Base-by-base conservation (phyloP, 2,329 filamentous ascomycete species). In the Diplodia intermedia region DNA sequence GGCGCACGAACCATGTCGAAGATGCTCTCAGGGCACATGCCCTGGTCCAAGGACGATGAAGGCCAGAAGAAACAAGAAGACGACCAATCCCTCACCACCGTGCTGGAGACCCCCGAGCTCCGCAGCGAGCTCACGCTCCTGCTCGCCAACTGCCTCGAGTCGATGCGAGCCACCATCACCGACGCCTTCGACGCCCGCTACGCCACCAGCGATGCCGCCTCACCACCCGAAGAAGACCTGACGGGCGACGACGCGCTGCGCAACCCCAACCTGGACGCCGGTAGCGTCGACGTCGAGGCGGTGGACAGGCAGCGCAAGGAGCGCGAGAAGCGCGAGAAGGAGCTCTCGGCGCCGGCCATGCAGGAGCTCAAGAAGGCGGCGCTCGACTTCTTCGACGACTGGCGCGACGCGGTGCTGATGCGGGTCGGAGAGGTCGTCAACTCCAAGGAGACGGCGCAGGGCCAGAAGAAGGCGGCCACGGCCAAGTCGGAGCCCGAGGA, bases 381-480 rank as follows among this genome's bases (percentile, higher is more conserved):
- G 1, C 76, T 96, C 5, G 81, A 84, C 7, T 89, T 90, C 75
- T 97, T 94, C 75, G 88, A 91, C 68, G 90, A 92, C 71, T 98
- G 94, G 94, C 87, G 92, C 73, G 84, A 88, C 6, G 83, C 84
- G 14, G 86, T 97, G 11, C 81, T 92, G 50, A 85, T 87, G 68
- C 87, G 93, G 15, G 82, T 97, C 29, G 87, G 88, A 20, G 90
- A 95, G 72, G 86, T 93, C 43, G 77, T 86, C 56, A 82, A 82
- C 69, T 75, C 79, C 5, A 73, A 74, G 33, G 73, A 79, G 50
- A 71, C 71, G 38, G 75, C 73, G 6, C 65, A 74, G 52, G 73
- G 74, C 68, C 73, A 78, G 70, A 72, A 77, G 75, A 70, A 80
- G 69, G 55, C 73, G 7, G 73, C 56, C 2, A 26, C 9, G 29